A percentile compares a stretch with the other conserved stretches of the same genome.
Evolutionary conservation across 331 rosid species (phyloP).

Genomic region (Prunus yedoensis): DNA sequence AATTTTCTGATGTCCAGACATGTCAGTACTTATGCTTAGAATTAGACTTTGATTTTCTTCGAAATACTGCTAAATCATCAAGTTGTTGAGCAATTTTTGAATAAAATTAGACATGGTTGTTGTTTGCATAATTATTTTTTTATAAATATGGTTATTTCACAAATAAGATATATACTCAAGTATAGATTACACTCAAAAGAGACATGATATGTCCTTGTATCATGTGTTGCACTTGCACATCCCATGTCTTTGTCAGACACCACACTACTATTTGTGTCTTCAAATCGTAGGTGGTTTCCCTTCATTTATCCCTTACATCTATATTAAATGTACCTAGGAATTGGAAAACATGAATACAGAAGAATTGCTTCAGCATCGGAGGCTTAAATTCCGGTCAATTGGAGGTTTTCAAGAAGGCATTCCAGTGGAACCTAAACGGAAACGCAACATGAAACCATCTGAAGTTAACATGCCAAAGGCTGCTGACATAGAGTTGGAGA

Average conservation of each 20-base stretch:
- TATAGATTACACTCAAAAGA: neutral
- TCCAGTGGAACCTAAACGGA: slow-evolving; percentile 40
- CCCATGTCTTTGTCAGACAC: neutral
- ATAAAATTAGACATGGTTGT: neutral
- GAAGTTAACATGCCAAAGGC: slow-evolving; percentile 33
- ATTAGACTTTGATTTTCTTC: neutral
- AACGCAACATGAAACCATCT: slow-evolving; percentile 50
- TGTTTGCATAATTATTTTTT: neutral
- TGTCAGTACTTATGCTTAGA: neutral
- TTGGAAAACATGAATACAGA: slow-evolving; percentile 42
- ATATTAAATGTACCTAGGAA: slow-evolving; percentile 39
- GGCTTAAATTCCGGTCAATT: slow-evolving; percentile 43
- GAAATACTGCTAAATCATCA: neutral
- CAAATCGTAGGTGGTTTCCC: neutral
- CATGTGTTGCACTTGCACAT: neutral
- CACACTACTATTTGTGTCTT: neutral
- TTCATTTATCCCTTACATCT: slow-evolving; percentile 15
- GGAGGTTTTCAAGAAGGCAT: slow-evolving; percentile 52
- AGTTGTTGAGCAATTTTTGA: neutral
- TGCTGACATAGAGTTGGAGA: slow-evolving; percentile 37
- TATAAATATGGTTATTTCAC: neutral
- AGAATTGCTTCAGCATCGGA: slow-evolving; percentile 44
- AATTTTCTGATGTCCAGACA: neutral
- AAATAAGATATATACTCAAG: neutral
- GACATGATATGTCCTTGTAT: neutral